Evolutionary conservation across 192 early-diverging fungal species (phyloP).

Genomic region (Backusella macrospora): DNA sequence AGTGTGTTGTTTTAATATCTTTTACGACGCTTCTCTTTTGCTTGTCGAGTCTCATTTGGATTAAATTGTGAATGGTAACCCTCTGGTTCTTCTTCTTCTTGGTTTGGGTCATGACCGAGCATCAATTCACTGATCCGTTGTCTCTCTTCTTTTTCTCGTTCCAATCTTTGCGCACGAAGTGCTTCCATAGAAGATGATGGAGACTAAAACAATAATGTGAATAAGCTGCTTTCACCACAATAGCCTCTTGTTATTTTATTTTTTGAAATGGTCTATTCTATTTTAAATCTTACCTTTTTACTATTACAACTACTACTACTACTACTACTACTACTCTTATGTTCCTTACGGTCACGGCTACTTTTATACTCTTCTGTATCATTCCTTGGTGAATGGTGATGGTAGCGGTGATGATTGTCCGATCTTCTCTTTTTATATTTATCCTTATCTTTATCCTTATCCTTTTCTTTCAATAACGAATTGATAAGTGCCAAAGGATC

Average conservation of each 20-base stretch:
- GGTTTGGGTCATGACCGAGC: not conserved
- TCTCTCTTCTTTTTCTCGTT: constrained; percentile 47
- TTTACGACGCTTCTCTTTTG: constrained; percentile 25
- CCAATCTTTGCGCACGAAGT: constrained; percentile 48
- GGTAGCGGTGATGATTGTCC: not conserved
- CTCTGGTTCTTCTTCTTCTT: not conserved
- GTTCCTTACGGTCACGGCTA: not conserved
- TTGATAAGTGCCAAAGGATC: constrained; percentile 46
- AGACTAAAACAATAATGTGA: not conserved
- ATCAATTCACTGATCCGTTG: constrained; percentile 21
- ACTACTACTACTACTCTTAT: not conserved
- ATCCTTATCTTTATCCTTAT: constrained; percentile 29
- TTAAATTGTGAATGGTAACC: constrained; percentile 61
- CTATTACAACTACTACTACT: not conserved
- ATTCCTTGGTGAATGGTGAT: not conserved
- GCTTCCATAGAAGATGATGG: constrained; percentile 42
- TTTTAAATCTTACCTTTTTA: not conserved
- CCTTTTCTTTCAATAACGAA: not conserved
- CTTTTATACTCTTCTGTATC: constrained; percentile 6
- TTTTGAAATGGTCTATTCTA: not conserved
- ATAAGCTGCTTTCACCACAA: not conserved
- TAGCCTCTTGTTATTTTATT: not conserved
- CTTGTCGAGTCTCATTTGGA: constrained; percentile 52
- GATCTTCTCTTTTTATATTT: constrained; percentile 13
- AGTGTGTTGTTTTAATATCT: not conserved